Percentiles rank a stretch among this genome's conserved stretches.
Conservation (phyloP, 2,329 filamentous ascomycete species). For the Trematosphaeria pertusa region DNA sequence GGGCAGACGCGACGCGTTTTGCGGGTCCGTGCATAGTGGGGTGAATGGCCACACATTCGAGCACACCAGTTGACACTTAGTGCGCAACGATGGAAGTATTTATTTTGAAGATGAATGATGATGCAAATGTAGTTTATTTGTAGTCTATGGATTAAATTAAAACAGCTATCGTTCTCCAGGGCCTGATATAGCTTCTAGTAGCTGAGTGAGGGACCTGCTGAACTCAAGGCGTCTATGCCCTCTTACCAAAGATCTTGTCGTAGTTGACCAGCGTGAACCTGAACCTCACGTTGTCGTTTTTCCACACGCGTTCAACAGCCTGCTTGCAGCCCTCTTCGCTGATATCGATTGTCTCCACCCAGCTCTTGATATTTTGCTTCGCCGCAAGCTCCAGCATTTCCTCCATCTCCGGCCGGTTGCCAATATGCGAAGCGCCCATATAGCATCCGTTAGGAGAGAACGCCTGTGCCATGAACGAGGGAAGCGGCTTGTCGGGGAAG, state of each 20-base stretch:
- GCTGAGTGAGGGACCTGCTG: no score
- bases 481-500: constrained; percentile 77
- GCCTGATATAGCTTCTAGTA: no score
- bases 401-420: constrained; percentile 58
- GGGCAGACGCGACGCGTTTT: constrained; percentile 13
- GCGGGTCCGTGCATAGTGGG: constrained; percentile 15
- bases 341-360: constrained; percentile 74
- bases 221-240: constrained; percentile 25
- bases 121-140: no score
- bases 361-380: constrained; percentile 60
- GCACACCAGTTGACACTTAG: background rate
- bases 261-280: constrained; percentile 73
- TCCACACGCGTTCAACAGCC: constrained; percentile 69
- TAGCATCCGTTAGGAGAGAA: constrained; percentile 74
- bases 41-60: background rate
- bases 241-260: constrained; percentile 70
- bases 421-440: constrained; percentile 60
- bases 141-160: no score
- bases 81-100: no score
- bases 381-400: constrained; percentile 59
- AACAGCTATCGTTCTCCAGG: background rate
- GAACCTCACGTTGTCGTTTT: constrained; percentile 75
- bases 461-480: constrained; percentile 74
- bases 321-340: constrained; percentile 72
- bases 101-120: no score